Evolutionary conservation across 306 rosid species (phyloP).

Genomic region (Castanea crenata): DNA sequence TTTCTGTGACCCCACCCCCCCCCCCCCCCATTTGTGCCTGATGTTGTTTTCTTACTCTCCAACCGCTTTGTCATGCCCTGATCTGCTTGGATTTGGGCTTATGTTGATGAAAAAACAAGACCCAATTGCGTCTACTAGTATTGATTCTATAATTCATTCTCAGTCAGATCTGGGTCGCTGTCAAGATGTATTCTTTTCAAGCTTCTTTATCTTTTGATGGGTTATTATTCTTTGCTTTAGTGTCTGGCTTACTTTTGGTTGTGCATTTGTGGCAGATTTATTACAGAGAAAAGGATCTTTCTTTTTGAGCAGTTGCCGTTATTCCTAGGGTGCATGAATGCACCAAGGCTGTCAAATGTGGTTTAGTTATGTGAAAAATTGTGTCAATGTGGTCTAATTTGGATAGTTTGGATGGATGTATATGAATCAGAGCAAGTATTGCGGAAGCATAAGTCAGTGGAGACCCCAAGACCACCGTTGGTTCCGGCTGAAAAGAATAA

Average conservation of each 20-base stretch:
- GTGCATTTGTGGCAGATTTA: constrained; percentile 65
- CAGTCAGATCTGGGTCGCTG: constrained; percentile 65
- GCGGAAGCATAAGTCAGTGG: constrained; percentile 53
- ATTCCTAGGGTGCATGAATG: constrained; percentile 42
- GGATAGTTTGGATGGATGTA: constrained; percentile 88
- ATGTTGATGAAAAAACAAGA: constrained; percentile 32
- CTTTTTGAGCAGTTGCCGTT: constrained; percentile 44
- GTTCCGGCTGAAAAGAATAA: constrained; percentile 71
- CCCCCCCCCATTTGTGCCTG: constrained; percentile 25
- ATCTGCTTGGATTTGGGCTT: constrained; percentile 57
- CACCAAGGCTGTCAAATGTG: constrained; percentile 36
- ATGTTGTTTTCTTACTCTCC: constrained; percentile 42
- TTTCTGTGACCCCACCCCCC: constrained; percentile 31
- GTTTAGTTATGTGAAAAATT: constrained; percentile 41
- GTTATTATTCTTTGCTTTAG: constrained; percentile 50
- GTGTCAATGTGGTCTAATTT: constrained; percentile 77
- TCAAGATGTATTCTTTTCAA: constrained; percentile 59
- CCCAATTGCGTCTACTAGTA: constrained; percentile 39
- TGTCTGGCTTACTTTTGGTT: constrained; percentile 45
- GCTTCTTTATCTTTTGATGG: constrained; percentile 29
- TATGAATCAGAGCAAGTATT: constrained; percentile 62
- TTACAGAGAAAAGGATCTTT: constrained; percentile 68
- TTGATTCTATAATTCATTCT: constrained; percentile 37
- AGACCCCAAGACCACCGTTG: constrained; percentile 58
- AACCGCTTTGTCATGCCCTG: constrained; percentile 45